Evolutionary conservation across 306 rosid genomes (phyloP), one percentile per base, ranked within the genome.

Genomic region (Inga oerstediana): DNA sequence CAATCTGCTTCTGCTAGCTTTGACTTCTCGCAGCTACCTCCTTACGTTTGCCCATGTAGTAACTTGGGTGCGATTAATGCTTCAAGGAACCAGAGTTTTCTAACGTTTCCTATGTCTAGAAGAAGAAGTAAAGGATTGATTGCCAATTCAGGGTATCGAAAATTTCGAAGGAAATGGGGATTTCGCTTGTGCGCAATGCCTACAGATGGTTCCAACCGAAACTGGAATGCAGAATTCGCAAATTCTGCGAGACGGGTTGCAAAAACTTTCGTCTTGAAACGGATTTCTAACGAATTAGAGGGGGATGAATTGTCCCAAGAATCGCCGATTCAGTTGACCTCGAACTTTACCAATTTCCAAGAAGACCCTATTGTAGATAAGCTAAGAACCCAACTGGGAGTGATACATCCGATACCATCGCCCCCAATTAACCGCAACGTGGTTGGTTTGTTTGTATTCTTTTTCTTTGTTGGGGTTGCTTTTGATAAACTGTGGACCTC

Each of bases 351-450:
- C 22, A 79, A 37, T 59, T 96, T 94, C 71, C 90, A 83, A 22
- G 97, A 94, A 64, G 99, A 96, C 82, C 99, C 99, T 19, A 86
- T 97, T 75, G 98, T 97, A 0, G 95, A 97, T 78, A 97, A 94
- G 93, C 86, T 97, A 7, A 84, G 99, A 77, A 97, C 98, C 17
- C 99, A 97, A 61, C 73, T 97, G n/a, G 99, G 99, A 59, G 98
- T 94, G 11, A 89, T 97, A 30, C 99, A 97, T 71, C 99, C 99
- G 2, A 91, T 97, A 69, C 99, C 99, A 0, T 89, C 98, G 7
- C 99, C 98, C 4, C 98, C 98, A 4, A 87, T 94, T 44, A 92
- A 94, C 80, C 91, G 98, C 10, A 90, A 87, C 85, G 93, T 94
- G 16, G 91, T 73, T 12, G 98, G 97, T 4, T 65, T 92, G 71